Evolutionary conservation across 495 filamentous ascomycete genomes (phyloP), one percentile per base, ranked within the genome.

Genomic region (Penicillium riverlandense): DNA sequence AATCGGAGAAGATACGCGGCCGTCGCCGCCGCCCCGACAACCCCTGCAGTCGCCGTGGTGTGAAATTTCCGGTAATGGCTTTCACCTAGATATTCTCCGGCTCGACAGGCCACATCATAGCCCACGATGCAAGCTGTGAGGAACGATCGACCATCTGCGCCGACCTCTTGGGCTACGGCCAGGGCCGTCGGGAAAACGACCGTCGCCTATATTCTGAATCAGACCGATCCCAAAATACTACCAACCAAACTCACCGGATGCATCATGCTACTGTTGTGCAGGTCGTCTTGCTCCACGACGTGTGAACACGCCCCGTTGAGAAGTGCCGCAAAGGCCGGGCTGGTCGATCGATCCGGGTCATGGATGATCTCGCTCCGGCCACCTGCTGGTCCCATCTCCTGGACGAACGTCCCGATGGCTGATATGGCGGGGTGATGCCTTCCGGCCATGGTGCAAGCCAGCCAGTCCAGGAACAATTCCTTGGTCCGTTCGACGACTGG

Each of bases 271-370:
- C 58, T 42, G 47, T 64, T 66, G 41, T 66, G 63, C 38, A 66
- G 53, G 49, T 66, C 63, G 52, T 66, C 63, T 35, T 66, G 63
- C 42, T 66, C 63, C 8, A 66, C 63, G 0, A 66, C 63, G 53
- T 66, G 63, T 2, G 61, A 58, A 9, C 61, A 49, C 22, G 58
- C 63, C n/a, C 52, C 63, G 40, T 66, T 66, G 2, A 66, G 44
- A 32, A 66, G 30, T 43, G 52, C 55, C 28, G 63, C 63, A 50
- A 66, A 66, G 16, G 61, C 63, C 1, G 63, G 52, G 28, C 53
- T 62, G 7, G 50, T 51, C 14, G 54, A 45, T 7, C 29, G 42
- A 29, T 57, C 37, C 6, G 49, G 37, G 6, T 54, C 54, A 50
- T 65, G 57, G 6, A 66, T 41, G 2, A 66, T 13, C 42, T 66